These are phyloP conservation scores for Cryptosporidium tyzzeri DNA, from an alignment of 169 alveolate species.

Conservation along the genomic window DNA sequence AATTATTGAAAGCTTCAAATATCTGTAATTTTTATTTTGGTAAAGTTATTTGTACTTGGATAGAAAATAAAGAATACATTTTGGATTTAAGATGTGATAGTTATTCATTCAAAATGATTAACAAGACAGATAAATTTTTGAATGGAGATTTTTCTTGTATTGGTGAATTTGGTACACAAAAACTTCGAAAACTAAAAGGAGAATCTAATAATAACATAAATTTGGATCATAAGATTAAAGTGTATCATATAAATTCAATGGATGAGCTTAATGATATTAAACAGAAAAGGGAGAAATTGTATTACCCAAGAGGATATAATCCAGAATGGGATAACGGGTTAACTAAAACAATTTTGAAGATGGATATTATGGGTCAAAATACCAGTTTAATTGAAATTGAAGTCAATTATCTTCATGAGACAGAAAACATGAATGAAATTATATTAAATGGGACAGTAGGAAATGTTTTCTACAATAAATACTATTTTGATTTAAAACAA, in stretches of 20 bases:
- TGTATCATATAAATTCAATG: not conserved
- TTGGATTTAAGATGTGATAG: constrained; percentile 8
- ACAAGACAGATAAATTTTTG: not conserved
- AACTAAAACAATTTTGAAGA: not conserved
- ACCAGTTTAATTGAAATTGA: constrained; percentile 1
- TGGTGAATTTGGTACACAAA: not conserved
- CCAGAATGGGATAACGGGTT: constrained; percentile 52
- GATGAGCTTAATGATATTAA: not conserved
- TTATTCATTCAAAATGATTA: not conserved
- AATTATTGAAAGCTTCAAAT: not conserved
- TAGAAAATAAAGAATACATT: not conserved
- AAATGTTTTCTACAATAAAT: not conserved
- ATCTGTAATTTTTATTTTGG: not conserved
- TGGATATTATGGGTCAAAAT: constrained; percentile 1
- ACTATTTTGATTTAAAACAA: constrained; percentile 9
- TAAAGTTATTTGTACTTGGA: not conserved
- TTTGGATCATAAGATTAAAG: not conserved
- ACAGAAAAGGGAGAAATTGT: not conserved
- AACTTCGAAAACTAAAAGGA: constrained; percentile 3
- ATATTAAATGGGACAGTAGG: constrained; percentile 21
- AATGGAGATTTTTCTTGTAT: not conserved
- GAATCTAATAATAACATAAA: not conserved
- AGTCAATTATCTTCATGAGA: constrained; percentile 18
- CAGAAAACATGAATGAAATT: not conserved
- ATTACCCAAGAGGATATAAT: constrained; percentile 49